Percentiles rank a stretch among this genome's conserved stretches.
Evolutionary conservation across 2,329 filamentous ascomycete genomes (phyloP).

Genomic region (Xylariaceae sp.): DNA sequence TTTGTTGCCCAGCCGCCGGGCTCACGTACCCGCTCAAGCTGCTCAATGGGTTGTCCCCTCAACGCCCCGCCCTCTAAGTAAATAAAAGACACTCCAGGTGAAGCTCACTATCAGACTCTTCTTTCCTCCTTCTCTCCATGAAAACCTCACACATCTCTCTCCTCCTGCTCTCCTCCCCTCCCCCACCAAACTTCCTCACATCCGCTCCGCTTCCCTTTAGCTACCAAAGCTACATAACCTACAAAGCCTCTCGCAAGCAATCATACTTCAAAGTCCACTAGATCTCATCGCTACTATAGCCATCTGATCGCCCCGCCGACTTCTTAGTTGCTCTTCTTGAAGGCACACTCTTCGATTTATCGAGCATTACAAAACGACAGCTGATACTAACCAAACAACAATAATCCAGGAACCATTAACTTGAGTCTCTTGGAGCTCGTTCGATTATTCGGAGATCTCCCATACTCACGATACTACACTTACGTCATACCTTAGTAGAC

Average conservation of each 20-base stretch:
- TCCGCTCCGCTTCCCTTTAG: no score
- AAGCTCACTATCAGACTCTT: slow-evolving; percentile 14
- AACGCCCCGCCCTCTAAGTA: slow-evolving; percentile 27
- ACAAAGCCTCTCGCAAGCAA: slow-evolving; percentile 30
- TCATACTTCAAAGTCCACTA: slow-evolving; percentile 40
- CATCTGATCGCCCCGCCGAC: slow-evolving; percentile 48
- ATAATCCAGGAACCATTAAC: slow-evolving; percentile 54
- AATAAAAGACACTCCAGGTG: slow-evolving; percentile 22
- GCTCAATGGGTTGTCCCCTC: slow-evolving; percentile 15
- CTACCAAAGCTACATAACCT: slow-evolving; percentile 10
- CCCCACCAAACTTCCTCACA: slow-evolving; percentile 7
- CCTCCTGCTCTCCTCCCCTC: slow-evolving; percentile 15
- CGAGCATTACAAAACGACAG: slow-evolving; percentile 40
- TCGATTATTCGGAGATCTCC: slow-evolving; percentile 40
- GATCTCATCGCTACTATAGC: slow-evolving; percentile 44
- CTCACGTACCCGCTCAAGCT: no score
- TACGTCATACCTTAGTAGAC: slow-evolving; percentile 36
- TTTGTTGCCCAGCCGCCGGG: no score
- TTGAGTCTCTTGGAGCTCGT: slow-evolving; percentile 58
- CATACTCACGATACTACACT: slow-evolving; percentile 33
- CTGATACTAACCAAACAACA: slow-evolving; percentile 42
- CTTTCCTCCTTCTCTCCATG: slow-evolving; percentile 22
- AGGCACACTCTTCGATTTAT: slow-evolving; percentile 43
- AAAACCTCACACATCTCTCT: slow-evolving; percentile 21
- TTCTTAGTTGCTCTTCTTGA: slow-evolving; percentile 37